Base-by-base conservation (phyloP, 768 basidiomycete species). In the Lactarius quietus region DNA sequence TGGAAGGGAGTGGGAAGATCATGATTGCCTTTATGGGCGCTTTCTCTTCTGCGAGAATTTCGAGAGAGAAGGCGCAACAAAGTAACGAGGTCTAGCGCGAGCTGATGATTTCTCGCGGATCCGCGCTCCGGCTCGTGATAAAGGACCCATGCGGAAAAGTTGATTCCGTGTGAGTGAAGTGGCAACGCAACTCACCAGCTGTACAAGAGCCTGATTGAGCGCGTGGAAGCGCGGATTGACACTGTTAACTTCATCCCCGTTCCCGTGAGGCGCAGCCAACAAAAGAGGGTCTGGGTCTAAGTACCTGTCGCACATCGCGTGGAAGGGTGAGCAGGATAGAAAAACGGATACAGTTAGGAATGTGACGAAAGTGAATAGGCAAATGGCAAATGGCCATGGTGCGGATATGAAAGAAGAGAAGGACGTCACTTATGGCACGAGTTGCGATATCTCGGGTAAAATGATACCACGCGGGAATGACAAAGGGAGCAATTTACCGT, bases 281-380 rank as follows among this genome's bases (percentile, higher is more conserved):
- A 99, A 80, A 57, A 92, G 80, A 15, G 97, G 95, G 76, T 99
- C 97, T 62, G 96, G 94, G 72, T 98, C 95, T 38, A 99, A 83
- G 78, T 95, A 99, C 73, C 92, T 77, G 62, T 59, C 41, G 29
- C 20, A 45, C 23, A 58, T 33, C 39, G 62, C 57, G 61, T 55
- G 55, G 18, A 55, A 58, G 17, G 48, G 61, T 62, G 57, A 62
- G 60, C 60, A 63, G 59, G 57, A 45, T 36, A 57, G 9, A 35
- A 48, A 60, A 68, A 62, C 61, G 67, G 61, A 62, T 68, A n/a
- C 52, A 65, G 67, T 58, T 52, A 62, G 62, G 41, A n/a, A 61
- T 31, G 59, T 59, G 65, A 64, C 54, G 56, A 61, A 64, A 54
- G 48, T 31, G 43, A 54, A 61, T 35, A 59, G 52, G 53, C 51